phyloP scores from a whole-genome alignment of 2,329 filamentous ascomycete species.

The Phoma sp. region DNA sequence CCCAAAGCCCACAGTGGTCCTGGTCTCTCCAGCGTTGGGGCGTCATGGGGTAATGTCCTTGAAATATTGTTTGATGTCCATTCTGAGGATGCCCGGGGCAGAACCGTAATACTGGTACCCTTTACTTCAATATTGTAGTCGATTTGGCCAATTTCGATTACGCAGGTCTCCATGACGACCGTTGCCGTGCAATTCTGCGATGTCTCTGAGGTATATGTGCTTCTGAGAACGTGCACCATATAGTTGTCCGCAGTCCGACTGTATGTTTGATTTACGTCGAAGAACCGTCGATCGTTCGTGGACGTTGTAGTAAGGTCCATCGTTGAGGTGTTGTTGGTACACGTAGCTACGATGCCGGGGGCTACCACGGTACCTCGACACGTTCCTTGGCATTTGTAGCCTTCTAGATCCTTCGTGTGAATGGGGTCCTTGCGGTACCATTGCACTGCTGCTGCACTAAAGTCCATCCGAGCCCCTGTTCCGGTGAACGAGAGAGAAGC shows the following conservation, averaged over 20 bases:
- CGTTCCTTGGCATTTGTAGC: slow-evolving; percentile 5
- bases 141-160: background rate
- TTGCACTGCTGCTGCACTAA: slow-evolving; percentile 6
- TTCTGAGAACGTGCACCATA: slow-evolving; percentile 1
- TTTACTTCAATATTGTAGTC: slow-evolving; percentile 2
- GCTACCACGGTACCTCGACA: slow-evolving; percentile 1
- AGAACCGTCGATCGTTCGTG: slow-evolving; percentile 1
- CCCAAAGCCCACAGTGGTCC: slow-evolving; percentile 2
- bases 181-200: background rate
- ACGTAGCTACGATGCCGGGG: slow-evolving; percentile 5
- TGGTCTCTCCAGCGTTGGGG: background rate
- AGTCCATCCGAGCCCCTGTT: slow-evolving; percentile 2
- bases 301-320: background rate
- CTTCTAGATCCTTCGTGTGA: background rate
- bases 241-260: slow-evolving; percentile 1
- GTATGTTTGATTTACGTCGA: slow-evolving; percentile 1
- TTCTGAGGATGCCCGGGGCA: background rate
- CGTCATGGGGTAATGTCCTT: background rate
- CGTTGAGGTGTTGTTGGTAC: background rate
- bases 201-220: background rate
- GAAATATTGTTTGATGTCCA: slow-evolving; percentile 8
- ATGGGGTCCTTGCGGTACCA: slow-evolving; percentile 3
- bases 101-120: background rate
- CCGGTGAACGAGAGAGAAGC: slow-evolving; percentile 1
- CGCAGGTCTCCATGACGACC: slow-evolving; percentile 1